Evolutionary conservation across 768 basidiomycete genomes (phyloP), one percentile per base, ranked within the genome.

Genomic region (Lentinula lateritia): DNA sequence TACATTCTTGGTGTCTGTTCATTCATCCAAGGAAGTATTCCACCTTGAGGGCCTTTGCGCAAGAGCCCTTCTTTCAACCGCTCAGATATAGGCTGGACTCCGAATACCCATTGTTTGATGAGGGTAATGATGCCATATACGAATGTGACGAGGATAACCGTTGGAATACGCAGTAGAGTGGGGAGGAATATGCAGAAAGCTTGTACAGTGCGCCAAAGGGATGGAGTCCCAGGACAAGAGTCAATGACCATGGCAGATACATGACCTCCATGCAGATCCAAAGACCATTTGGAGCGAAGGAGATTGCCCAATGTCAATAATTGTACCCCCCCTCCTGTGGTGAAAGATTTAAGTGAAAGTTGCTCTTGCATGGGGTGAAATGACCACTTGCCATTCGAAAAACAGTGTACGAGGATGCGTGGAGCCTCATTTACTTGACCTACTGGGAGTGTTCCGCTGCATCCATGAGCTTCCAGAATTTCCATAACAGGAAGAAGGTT

Each of bases 381-480:
- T 15, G 50, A 13, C 61, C 18, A 55, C 66, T 46, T 60, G 79
- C 80, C 82, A 43, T 82, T 82, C 0, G 81, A 82, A 62, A 83
- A 83, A 9, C 71, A 66, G 53, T 83, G 82, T 0, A 78, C 70
- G 13, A 83, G 68, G 15, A 82, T 69, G 16, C 76, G 71, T 39
- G 74, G 75, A 15, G 35, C 8, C 3, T 18, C 23, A 6, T 1
- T 6, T 7, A 28, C 4, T 9, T 9, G 20, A 12, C 35, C 20
- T 39, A 71, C 76, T 10, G 75, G 78, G 7, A 77, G 63, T 18
- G 46, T 12, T 53, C 9, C 34, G 80, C 65, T 52, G 71, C 76
- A 48, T 10, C 75, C 79, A 13, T 77, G 64, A 0, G 73, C 72
- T 60, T 75, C 70, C 3, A 81, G 65, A 0, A 66, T 67, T 13